Evolutionary conservation across 768 basidiomycete species (phyloP), one percentile per base, ranked within the genome.

Genomic region (Suillus hirtellus): DNA sequence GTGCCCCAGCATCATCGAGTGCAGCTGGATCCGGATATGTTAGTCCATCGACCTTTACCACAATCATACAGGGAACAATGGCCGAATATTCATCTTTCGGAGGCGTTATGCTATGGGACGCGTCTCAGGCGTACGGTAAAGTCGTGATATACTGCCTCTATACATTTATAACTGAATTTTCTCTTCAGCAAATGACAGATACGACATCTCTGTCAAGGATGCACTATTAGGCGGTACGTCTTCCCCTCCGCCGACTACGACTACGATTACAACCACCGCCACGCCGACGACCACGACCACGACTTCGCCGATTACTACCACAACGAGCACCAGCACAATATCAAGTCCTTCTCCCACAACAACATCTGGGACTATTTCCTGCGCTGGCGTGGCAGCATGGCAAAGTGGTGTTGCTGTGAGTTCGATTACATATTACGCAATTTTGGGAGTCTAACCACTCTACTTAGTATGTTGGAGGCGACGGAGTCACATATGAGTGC

Each of bases 1-100:
- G 82, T 52, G 82, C 77, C 24, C 81, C 83, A 0, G 82, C 76
- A 0, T 75, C 81, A 1, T 55, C 73, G 1, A 53, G 69, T 0
- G 80, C 82, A 0, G 82, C 82, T 4, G 70, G 75, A 35, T 75
- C 69, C 3, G 83, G 83, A 14, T 84, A 79, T 61, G 78, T 81
- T 43, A 66, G 68, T 59, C 67, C 76, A 3, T 71, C 70, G 35
- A 71, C 71, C 12, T 68, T 82, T 21, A 71, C 70, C 21, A 66
- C 56, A 37, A 75, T 80, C 60, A 68, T 78, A 5, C 69, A 74
- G 56, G 63, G 74, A 63, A 77, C 71, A 9, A 72, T 71, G 64
- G 66, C 68, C 50, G 66, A 75, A 63, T 83, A 77, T 63, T 75
- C 79, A 11, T 80, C 80, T 12, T 83, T 83, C 70, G 82, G 82